Evolutionary conservation across 768 basidiomycete genomes (phyloP).

Genomic region (Phallus indusiatus): DNA sequence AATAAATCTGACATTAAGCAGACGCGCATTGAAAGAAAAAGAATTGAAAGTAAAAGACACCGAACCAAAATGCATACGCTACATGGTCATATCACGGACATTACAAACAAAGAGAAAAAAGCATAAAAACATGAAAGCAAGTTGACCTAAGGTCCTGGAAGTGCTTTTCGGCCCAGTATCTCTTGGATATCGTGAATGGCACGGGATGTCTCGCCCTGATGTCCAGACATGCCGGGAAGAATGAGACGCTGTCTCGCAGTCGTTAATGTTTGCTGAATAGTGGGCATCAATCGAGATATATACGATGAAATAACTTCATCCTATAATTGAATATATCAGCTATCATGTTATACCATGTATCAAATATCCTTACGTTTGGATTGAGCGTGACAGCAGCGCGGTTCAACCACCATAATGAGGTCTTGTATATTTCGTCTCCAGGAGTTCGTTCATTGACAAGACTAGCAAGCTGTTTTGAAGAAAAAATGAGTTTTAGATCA

Average conservation of each 20-base stretch:
- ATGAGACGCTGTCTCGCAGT: constrained; percentile 76
- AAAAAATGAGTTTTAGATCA: background rate
- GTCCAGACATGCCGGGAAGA: constrained; percentile 52
- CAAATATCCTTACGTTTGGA: constrained; percentile 44
- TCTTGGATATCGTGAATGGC: constrained; percentile 71
- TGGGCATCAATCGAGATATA: constrained; percentile 71
- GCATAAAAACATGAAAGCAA: background rate
- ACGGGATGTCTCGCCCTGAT: constrained; percentile 57
- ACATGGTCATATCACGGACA: background rate
- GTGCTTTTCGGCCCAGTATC: constrained; percentile 39
- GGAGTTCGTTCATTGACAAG: constrained; percentile 70
- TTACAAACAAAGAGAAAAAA: background rate
- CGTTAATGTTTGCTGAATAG: constrained; percentile 65
- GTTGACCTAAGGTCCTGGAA: constrained; percentile 7
- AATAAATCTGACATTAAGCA: background rate
- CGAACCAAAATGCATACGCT: background rate
- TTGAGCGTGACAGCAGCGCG: constrained; percentile 62
- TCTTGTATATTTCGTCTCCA: constrained; percentile 73
- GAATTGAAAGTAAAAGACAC: background rate
- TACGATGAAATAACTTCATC: constrained; percentile 79
- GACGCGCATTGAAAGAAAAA: background rate
- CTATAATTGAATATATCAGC: constrained; percentile 25
- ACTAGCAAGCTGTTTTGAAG: constrained; percentile 47
- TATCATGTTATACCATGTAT: background rate
- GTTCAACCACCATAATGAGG: constrained; percentile 80